Evolutionary conservation across 331 rosid genomes (phyloP), one percentile per base, ranked within the genome.

Genomic region (Prunus yedoensis): DNA sequence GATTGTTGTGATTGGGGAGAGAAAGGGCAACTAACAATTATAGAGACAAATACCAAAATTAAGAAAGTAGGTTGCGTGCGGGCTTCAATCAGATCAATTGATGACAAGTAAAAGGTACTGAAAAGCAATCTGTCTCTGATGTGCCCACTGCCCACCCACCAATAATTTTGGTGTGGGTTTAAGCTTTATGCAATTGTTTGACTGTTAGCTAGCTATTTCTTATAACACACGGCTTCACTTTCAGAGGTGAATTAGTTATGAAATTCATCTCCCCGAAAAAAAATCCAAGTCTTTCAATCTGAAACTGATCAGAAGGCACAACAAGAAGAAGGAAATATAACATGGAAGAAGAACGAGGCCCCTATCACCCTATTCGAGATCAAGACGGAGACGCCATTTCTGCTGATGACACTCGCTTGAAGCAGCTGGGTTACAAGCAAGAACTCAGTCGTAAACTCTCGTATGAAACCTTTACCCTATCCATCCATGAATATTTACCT

Each of bases 391-490:
- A 71, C 63, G 66, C 65, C 72, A 79, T 27, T 56, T 15, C 74
- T 66, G 43, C 81, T 63, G 89, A 82, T 27, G 65, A 82, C 41
- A 23, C 32, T 7, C 83, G 83, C 71, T 54, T 87, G 27, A 65
- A 60, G 18, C 87, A 85, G 75, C 91, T 87, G 18, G 89, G 89
- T 20, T 87, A 84, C 76, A 80, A 80, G 85, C 88, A 77, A 68
- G 87, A 87, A 64, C 91, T 87, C 70, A 49, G 71, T 16, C 89
- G 89, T 12, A 41, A 68, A 43, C 91, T 87, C 68, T 87, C 86
- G 89, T 85, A 76, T 8, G 83, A 14, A 0, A 14, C 32, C 38
- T 69, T 16, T 38, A 35, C 41, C 20, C 28, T 35, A 35, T 35
- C 41, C 41, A 35, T 35, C 41, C 41, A 35, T 35, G 41, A 35